Evolutionary conservation across 2,329 filamentous ascomycete genomes (phyloP).

Genomic region (Colletotrichum neosansevieriae): DNA sequence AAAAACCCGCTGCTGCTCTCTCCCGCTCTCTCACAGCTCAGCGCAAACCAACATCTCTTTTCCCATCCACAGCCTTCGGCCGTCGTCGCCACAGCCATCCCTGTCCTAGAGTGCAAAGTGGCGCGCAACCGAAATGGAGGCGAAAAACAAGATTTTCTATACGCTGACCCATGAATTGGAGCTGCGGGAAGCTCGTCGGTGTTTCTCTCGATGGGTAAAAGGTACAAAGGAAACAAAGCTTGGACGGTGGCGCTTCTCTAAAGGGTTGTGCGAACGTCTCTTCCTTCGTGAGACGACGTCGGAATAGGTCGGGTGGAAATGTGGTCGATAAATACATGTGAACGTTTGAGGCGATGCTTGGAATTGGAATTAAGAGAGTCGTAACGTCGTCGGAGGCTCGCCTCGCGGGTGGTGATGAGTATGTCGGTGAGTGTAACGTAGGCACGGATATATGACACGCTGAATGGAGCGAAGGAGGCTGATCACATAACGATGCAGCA

Average conservation of each 20-base stretch:
- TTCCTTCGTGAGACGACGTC: slow-evolving; percentile 7
- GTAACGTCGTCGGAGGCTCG: slow-evolving; percentile 42
- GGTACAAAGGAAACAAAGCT: slow-evolving; percentile 30
- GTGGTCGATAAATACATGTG: slow-evolving; percentile 39
- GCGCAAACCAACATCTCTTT: not conserved
- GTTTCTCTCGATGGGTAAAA: not conserved
- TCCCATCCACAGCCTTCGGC: slow-evolving; percentile 12
- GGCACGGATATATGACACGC: slow-evolving; percentile 23
- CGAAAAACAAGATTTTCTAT: slow-evolving; percentile 2
- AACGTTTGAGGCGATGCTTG: slow-evolving; percentile 32
- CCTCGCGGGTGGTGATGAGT: slow-evolving; percentile 30
- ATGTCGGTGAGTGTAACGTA: slow-evolving; percentile 23
- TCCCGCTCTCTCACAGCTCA: not conserved
- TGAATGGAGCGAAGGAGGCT: not conserved
- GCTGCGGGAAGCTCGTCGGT: slow-evolving; percentile 9
- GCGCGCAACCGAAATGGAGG: slow-evolving; percentile 5
- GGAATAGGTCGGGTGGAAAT: slow-evolving; percentile 24
- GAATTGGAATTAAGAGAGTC: slow-evolving; percentile 40
- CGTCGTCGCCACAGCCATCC: not conserved
- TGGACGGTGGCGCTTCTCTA: slow-evolving; percentile 31
- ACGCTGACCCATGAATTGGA: slow-evolving; percentile 6
- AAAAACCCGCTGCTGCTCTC: not conserved
- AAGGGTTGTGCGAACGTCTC: slow-evolving; percentile 20
- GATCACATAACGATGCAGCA: slow-evolving; percentile 65
- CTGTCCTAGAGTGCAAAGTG: slow-evolving; percentile 5